These are phyloP conservation scores for Polytolypa hystricis DNA, from an alignment of 2,329 filamentous ascomycete species.

Conservation along the genomic window DNA sequence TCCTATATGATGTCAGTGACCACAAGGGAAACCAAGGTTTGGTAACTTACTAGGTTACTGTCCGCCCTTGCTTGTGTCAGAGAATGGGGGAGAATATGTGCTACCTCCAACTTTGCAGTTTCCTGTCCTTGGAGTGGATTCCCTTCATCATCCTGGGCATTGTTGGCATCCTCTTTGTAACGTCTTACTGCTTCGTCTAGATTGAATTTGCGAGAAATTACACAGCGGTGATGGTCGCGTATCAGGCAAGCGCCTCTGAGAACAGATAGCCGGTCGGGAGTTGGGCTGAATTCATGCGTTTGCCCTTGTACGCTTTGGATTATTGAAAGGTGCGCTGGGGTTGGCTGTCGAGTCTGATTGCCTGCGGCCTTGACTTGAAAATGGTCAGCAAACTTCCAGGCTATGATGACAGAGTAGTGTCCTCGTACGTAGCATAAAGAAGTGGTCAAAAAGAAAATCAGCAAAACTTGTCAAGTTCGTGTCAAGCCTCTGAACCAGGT, in stretches of 20 bases:
- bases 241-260: constrained; percentile 10
- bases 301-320: constrained; percentile 7
- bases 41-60: constrained; percentile 9
- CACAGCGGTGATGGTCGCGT: constrained; percentile 14
- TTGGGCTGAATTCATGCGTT: constrained; percentile 6
- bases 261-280: constrained; percentile 10
- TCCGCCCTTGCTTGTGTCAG: constrained; percentile 9
- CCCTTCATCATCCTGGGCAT: constrained; percentile 11
- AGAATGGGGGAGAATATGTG: constrained; percentile 14
- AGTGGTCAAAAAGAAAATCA: constrained; percentile 10
- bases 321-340: constrained; percentile 9
- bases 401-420: background rate
- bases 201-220: constrained; percentile 12
- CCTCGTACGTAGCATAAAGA: constrained; percentile 10
- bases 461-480: constrained; percentile 7
- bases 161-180: constrained; percentile 4
- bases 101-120: constrained; percentile 10
- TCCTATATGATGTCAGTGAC: constrained; percentile 5
- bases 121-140: constrained; percentile 4
- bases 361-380: constrained; percentile 9
- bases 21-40: background rate
- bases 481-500: too few relatives aligned
- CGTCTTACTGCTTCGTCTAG: constrained; percentile 10
- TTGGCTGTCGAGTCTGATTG: constrained; percentile 9
- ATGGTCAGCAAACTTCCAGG: background rate